Conservation (phyloP, 169 alveolate species). For the Plasmodium sp. region DNA sequence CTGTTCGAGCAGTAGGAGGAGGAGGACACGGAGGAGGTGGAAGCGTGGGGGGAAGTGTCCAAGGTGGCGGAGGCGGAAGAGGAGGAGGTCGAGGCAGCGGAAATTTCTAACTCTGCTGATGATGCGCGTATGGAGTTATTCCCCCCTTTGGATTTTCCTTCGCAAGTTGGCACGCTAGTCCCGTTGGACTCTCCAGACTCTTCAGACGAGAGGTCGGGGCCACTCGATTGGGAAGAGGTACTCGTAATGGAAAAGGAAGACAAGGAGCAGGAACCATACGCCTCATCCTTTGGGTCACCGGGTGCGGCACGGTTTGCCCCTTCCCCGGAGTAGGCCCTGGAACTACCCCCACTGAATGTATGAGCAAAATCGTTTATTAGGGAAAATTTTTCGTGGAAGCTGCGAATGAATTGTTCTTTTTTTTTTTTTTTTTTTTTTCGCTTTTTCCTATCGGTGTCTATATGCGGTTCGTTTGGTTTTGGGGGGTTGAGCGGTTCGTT, state of each 20-base stretch:
- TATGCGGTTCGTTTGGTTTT: background rate
- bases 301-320: background rate
- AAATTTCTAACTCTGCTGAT: background rate
- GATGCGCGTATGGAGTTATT: background rate
- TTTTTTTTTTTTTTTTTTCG: background rate
- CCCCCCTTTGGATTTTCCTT: background rate
- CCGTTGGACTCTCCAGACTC: background rate
- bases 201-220: background rate
- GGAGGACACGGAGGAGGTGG: slow-evolving; percentile 23
- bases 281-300: background rate
- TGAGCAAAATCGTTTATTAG: background rate
- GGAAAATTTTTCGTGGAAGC: slow-evolving; percentile 8
- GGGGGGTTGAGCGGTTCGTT: background rate
- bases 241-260: background rate
- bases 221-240: background rate
- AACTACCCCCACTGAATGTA: background rate
- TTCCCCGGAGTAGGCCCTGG: background rate
- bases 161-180: background rate
- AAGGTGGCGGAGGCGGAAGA: slow-evolving; percentile 1
- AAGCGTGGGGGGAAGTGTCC: background rate
- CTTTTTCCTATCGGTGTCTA: background rate
- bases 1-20: slow-evolving; percentile 38
- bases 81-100: background rate
- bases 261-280: background rate
- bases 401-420: background rate